These are phyloP conservation scores for Theileria equi DNA, from an alignment of 169 alveolate genomes.

Conservation along the genomic window DNA sequence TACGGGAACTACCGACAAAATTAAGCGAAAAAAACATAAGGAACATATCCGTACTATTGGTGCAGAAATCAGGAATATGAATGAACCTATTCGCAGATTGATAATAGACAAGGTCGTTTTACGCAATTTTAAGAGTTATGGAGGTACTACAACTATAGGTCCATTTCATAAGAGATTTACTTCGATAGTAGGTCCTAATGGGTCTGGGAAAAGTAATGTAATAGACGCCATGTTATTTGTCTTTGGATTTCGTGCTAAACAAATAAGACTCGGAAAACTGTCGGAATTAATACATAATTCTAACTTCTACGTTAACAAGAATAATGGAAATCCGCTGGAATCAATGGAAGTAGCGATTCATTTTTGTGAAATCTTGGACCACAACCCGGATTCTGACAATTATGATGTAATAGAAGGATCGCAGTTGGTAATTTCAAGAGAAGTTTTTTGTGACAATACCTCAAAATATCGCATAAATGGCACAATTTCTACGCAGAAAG, in stretches of 20 bases:
- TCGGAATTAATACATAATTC: constrained; percentile 93
- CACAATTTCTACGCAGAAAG: constrained; percentile 83
- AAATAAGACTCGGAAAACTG: constrained; percentile 93
- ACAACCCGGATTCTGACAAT: constrained; percentile 54
- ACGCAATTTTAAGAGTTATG: constrained; percentile 93
- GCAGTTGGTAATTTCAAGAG: constrained; percentile 70
- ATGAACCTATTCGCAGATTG: constrained; percentile 70
- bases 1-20: too few species aligned
- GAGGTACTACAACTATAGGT: constrained; percentile 89
- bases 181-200: constrained; percentile 97
- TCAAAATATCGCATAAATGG: constrained; percentile 82
- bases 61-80: constrained; percentile 40
- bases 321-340: constrained; percentile 58
- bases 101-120: constrained; percentile 87
- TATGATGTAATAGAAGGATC: constrained; percentile 55
- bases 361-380: constrained; percentile 85
- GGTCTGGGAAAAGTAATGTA: constrained; percentile 99
- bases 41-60: constrained; percentile 58
- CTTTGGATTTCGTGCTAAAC: constrained; percentile 95
- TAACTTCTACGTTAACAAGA: constrained; percentile 74
- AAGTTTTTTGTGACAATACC: constrained; percentile 70
- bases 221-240: constrained; percentile 98
- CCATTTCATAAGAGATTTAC: constrained; percentile 91
- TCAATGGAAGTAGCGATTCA: constrained; percentile 89
- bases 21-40: constrained; percentile 4